Evolutionary conservation across 129 eudicot genomes (phyloP).

Genomic region (Pseudognaphalium luteoalbum): DNA sequence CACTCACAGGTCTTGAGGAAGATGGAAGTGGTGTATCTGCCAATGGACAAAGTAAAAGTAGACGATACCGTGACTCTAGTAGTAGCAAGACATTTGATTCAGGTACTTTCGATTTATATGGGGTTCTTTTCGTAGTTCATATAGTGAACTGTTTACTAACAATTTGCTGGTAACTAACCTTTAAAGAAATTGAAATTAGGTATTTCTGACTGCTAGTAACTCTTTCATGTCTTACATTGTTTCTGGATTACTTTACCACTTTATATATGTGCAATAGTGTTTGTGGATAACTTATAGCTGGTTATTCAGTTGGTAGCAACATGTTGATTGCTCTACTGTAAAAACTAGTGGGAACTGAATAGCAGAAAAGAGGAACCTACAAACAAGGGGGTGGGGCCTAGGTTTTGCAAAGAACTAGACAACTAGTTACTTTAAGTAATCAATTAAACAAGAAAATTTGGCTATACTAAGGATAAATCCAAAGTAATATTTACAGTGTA

Average conservation of each 20-base stretch:
- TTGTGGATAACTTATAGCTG: too few relatives aligned
- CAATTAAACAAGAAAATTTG: not conserved
- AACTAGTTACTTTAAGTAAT: not conserved
- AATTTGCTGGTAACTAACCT: not conserved
- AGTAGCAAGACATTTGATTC: conserved; percentile 52
- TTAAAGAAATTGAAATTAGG: too few relatives aligned
- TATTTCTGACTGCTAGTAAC: too few relatives aligned
- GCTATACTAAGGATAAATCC: too few relatives aligned
- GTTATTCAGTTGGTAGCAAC: too few relatives aligned
- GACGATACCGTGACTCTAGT: conserved; percentile 67
- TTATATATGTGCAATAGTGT: too few relatives aligned
- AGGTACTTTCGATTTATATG: conserved; percentile 40
- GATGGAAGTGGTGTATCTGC: conserved; percentile 35
- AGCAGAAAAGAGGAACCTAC: not conserved
- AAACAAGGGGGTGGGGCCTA: not conserved
- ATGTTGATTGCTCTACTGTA: too few relatives aligned
- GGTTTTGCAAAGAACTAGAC: not conserved
- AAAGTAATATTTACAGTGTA: conserved; percentile 4
- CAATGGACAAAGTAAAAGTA: conserved; percentile 33
- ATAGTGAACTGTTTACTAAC: not conserved
- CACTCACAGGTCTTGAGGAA: conserved; percentile 51
- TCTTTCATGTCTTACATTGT: too few relatives aligned
- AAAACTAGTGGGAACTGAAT: not conserved
- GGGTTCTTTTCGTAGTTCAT: not conserved
- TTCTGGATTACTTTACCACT: too few relatives aligned